A percentile compares a stretch with the other conserved stretches of the same genome.
Conservation (phyloP, 768 basidiomycete genomes). For the Vararia minispora region DNA sequence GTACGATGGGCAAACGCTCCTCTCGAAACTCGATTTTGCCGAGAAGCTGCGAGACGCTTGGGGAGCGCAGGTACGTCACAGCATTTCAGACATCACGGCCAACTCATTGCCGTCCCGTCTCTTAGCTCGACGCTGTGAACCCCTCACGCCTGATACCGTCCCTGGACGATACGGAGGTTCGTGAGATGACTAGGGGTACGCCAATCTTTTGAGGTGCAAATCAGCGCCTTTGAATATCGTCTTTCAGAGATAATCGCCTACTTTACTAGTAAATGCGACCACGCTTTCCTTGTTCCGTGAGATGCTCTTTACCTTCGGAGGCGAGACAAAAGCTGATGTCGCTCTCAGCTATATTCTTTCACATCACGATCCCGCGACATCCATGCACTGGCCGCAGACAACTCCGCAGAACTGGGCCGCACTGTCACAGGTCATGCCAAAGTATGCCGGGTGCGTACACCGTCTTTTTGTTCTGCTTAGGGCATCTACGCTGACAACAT, state of each 20-base stretch:
- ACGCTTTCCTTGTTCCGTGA: conserved; percentile 9
- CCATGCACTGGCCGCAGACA: conserved; percentile 4
- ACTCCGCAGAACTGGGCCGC: too few species aligned
- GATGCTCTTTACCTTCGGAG: neutral
- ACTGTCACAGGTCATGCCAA: too few species aligned
- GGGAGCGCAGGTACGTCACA: neutral
- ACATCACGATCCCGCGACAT: conserved; percentile 7
- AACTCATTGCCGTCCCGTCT: neutral
- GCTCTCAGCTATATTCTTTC: conserved; percentile 8
- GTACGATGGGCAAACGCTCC: too few species aligned
- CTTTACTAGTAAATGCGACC: neutral
- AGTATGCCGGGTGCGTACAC: too few species aligned
- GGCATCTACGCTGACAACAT: too few species aligned
- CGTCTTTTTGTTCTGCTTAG: too few species aligned
- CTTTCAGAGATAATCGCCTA: conserved; percentile 3
- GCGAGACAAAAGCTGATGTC: neutral
- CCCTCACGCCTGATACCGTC: neutral
- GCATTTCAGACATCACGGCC: too few species aligned
- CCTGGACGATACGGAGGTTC: conserved; percentile 5
- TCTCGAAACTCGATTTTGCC: too few species aligned
- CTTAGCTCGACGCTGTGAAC: conserved; percentile 6
- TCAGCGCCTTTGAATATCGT: neutral
- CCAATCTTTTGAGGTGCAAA: neutral
- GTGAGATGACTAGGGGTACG: conserved; percentile 2
- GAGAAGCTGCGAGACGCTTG: too few species aligned